Conservation (phyloP, 129 eudicot species). For the Glebionis coronaria region DNA sequence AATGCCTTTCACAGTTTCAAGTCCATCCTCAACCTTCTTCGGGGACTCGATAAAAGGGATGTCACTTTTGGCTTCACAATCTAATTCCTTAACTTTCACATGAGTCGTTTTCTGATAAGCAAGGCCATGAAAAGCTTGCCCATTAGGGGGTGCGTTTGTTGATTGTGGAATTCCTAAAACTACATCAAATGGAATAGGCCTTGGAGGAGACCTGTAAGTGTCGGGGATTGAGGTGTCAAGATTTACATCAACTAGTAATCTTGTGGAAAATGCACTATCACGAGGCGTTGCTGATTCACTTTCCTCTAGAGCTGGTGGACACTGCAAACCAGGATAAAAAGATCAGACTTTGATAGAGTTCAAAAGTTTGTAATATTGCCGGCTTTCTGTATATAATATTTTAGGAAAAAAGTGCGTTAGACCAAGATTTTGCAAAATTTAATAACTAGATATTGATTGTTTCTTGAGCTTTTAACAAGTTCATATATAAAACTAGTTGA, state of each 20-base stretch:
- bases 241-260: slow-evolving; percentile 44
- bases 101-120: slow-evolving; percentile 24
- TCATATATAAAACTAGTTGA: neutral
- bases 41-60: slow-evolving; percentile 32
- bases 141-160: slow-evolving; percentile 16
- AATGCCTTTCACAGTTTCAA: slow-evolving; percentile 28
- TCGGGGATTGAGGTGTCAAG: slow-evolving; percentile 67
- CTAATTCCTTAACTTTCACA: slow-evolving; percentile 30
- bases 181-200: slow-evolving; percentile 68
- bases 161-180: slow-evolving; percentile 60
- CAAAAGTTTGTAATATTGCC: neutral
- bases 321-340: slow-evolving; percentile 40
- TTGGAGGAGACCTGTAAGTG: slow-evolving; percentile 70
- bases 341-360: neutral
- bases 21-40: slow-evolving; percentile 38
- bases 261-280: slow-evolving; percentile 36
- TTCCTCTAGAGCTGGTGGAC: slow-evolving; percentile 55
- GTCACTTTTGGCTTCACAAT: slow-evolving; percentile 26
- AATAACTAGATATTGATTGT: neutral
- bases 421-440: neutral
- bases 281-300: slow-evolving; percentile 40
- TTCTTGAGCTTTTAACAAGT: neutral
- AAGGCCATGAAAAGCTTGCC: slow-evolving; percentile 18
- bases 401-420: neutral
- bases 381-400: neutral